Conservation (phyloP, 495 filamentous ascomycete genomes). For the Chaetomium tenue region DNA sequence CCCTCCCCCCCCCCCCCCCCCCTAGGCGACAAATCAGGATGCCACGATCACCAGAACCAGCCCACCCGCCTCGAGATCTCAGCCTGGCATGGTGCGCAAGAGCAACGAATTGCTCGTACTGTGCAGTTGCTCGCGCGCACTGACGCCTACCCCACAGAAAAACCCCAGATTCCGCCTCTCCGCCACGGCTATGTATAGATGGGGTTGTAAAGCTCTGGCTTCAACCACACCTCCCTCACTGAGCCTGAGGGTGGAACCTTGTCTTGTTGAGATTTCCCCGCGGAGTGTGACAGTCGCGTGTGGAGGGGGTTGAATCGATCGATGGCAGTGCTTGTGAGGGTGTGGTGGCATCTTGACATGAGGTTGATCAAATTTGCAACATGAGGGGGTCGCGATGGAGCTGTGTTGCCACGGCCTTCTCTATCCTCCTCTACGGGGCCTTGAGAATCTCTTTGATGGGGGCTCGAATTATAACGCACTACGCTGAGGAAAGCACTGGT, state of each 20-base stretch:
- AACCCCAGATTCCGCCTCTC: no score
- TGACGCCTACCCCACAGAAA: background rate
- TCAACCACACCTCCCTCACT: no score
- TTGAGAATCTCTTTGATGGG: no score
- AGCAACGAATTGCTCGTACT: background rate
- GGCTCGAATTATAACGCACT: no score
- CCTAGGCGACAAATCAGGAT: background rate
- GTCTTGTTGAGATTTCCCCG: background rate
- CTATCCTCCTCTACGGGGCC: no score
- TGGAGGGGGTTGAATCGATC: background rate
- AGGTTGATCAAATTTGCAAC: background rate
- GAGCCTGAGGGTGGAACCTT: no score
- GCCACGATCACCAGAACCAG: background rate
- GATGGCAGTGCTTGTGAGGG: background rate
- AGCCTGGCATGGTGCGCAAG: background rate
- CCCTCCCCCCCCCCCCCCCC: no score
- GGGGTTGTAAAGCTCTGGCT: no score
- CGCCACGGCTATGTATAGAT: no score
- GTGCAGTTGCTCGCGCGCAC: background rate
- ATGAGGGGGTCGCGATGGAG: background rate
- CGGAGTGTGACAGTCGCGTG: background rate
- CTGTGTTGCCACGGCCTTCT: background rate
- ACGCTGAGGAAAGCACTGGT: no score
- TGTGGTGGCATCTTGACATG: background rate
- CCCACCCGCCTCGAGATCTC: slow-evolving; percentile 4